phyloP scores from a whole-genome alignment of 306 rosid genomes.

The Cicer cuneatum region DNA sequence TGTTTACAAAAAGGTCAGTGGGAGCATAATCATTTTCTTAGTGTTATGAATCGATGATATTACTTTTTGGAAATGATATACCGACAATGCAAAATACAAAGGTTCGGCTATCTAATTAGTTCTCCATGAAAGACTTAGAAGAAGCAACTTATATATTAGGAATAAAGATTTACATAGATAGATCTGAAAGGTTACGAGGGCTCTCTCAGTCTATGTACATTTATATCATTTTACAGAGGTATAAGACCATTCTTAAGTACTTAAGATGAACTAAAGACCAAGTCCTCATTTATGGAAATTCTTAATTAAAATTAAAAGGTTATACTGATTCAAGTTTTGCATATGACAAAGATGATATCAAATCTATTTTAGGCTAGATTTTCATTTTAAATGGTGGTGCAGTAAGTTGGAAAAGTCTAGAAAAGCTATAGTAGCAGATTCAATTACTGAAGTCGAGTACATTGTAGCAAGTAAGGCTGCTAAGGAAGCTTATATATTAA shows the following conservation, averaged over 20 bases:
- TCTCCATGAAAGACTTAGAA: not conserved
- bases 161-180: too few species aligned
- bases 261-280: too few species aligned
- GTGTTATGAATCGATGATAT: not conserved
- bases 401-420: not conserved
- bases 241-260: too few species aligned
- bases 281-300: too few species aligned
- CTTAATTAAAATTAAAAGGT: not conserved
- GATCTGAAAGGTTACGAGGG: too few species aligned
- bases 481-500: too few species aligned
- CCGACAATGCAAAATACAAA: not conserved
- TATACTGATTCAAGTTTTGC: not conserved
- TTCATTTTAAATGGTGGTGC: constrained; percentile 1
- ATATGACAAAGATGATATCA: not conserved
- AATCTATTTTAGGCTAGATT: not conserved
- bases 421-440: not conserved
- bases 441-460: not conserved
- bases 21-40: not conserved
- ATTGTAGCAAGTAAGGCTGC: not conserved
- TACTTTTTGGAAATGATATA: not conserved
- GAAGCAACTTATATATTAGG: too few species aligned
- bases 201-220: too few species aligned
- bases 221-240: too few species aligned
- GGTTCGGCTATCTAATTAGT: not conserved
- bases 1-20: too few species aligned